Evolutionary conservation across 176 grass and related monocot genomes (phyloP), one percentile per base, ranked within the genome.

Genomic region (Juncus effusus): DNA sequence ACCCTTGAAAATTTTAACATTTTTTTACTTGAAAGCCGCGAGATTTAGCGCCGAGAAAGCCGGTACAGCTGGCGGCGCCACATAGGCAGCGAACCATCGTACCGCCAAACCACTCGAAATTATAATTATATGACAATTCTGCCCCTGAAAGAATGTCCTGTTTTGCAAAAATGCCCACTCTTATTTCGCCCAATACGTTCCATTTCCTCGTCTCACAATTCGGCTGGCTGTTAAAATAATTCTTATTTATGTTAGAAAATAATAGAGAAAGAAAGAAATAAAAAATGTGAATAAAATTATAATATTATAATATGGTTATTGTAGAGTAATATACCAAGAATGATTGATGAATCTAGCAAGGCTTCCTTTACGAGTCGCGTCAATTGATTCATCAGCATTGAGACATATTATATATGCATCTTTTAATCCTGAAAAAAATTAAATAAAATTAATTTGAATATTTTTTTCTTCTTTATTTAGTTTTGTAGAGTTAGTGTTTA

Each of bases 41-140:
- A 53, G 93, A 97, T 92, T 97, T 97, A 62, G 93, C 88, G 38
- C 93, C 93, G 77, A 97, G 93, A 86, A 92, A 97, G 16, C 77
- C 93, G 77, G 93, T 91, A 83, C 93, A 97, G 44, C 67, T 84
- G 63, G 75, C 13, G 65, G 93, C 85, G 83, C 85, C 88, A 86
- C 88, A 97, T 45, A 92, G 93, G 72, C 93, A 97, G 54, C 85
- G 77, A 9, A 97, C 85, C 83, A 88, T 89, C 12, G 62, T 57
- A 63, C 93, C 93, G 65, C 93, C 93, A 86, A 70, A 97, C 93
- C 93, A 97, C 75, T 97, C 93, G 73, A 97, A 97, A 70, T 97
- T 97, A 72, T 97, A 97, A 68, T 97, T 77, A 74, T 97, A 97
- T 42, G 93, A 82, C 59, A 97, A 75, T 65, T 97, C 93, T 38